phyloP scores from a whole-genome alignment of 129 eudicot genomes.

The Chrysanthemum lavandulifolium region DNA sequence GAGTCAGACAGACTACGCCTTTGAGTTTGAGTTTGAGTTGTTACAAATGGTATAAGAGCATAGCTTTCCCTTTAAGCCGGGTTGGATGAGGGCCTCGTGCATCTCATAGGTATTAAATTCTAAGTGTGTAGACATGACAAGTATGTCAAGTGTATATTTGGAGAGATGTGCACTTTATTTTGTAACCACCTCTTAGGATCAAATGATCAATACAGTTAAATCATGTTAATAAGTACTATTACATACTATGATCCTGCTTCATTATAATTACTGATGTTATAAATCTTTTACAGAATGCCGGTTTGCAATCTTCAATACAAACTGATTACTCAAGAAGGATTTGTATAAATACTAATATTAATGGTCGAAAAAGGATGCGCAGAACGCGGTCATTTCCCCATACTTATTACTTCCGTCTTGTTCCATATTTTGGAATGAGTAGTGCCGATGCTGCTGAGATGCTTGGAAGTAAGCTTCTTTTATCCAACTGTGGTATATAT shows the following conservation, averaged over 20 bases:
- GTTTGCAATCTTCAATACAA: neutral
- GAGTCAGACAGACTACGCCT: too few species aligned
- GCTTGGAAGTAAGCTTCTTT: constrained; percentile 1
- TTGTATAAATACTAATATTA: neutral
- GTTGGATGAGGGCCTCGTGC: too few species aligned
- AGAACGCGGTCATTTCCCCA: neutral
- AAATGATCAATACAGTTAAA: too few species aligned
- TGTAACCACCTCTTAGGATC: too few species aligned
- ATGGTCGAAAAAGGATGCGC: neutral
- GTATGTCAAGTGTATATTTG: too few species aligned
- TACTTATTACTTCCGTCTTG: neutral
- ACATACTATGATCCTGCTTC: neutral
- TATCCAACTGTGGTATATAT: neutral
- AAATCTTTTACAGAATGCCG: neutral
- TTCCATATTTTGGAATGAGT: neutral
- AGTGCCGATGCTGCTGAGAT: neutral
- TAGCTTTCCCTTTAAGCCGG: too few species aligned
- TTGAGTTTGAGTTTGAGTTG: too few species aligned
- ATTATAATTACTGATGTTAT: neutral
- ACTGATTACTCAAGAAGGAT: neutral
- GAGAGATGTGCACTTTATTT: too few species aligned
- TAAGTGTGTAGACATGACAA: too few species aligned
- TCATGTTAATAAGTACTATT: too few species aligned
- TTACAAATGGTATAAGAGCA: too few species aligned
- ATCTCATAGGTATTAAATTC: too few species aligned